phyloP scores from a whole-genome alignment of 257 asterid genomes.

The Salvia rosmarinus region DNA sequence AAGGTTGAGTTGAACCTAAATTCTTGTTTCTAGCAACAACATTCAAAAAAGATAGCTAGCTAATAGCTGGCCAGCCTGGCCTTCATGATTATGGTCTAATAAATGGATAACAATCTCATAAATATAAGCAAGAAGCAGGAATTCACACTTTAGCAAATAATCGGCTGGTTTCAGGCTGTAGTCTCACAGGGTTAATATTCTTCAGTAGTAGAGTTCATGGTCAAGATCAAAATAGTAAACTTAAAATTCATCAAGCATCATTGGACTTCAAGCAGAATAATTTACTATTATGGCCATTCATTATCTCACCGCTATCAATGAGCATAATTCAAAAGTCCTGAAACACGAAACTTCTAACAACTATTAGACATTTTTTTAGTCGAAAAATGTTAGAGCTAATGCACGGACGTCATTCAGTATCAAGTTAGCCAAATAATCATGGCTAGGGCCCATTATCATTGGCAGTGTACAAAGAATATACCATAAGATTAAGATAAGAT shows the following conservation, averaged over 20 bases:
- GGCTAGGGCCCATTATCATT: conserved; percentile 13
- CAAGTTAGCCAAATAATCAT: conserved; percentile 9
- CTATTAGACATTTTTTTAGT: conserved; percentile 19
- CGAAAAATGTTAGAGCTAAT: conserved; percentile 6
- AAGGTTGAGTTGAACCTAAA: conserved; percentile 16
- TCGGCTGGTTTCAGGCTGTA: conserved; percentile 20
- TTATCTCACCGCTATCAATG: conserved; percentile 9
- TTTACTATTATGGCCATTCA: conserved; percentile 8
- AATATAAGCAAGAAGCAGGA: neutral
- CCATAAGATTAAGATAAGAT: conserved; percentile 9
- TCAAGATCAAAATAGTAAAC: conserved; percentile 10
- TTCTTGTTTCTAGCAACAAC: conserved; percentile 21
- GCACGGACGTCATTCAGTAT: conserved; percentile 14
- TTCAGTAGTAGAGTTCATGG: conserved; percentile 18
- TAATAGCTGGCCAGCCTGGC: neutral
- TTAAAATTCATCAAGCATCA: conserved; percentile 17
- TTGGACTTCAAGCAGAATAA: neutral
- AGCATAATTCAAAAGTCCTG: conserved; percentile 14
- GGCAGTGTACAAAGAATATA: conserved; percentile 18
- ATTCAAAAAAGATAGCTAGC: neutral
- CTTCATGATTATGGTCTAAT: neutral
- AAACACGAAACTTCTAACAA: neutral
- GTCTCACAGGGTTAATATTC: conserved; percentile 4
- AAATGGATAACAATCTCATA: neutral
- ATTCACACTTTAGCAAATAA: conserved; percentile 1